Percentiles rank a stretch among this genome's conserved stretches.
phyloP scores from a whole-genome alignment of 495 filamentous ascomycete species.

The Penicillium paxilli region DNA sequence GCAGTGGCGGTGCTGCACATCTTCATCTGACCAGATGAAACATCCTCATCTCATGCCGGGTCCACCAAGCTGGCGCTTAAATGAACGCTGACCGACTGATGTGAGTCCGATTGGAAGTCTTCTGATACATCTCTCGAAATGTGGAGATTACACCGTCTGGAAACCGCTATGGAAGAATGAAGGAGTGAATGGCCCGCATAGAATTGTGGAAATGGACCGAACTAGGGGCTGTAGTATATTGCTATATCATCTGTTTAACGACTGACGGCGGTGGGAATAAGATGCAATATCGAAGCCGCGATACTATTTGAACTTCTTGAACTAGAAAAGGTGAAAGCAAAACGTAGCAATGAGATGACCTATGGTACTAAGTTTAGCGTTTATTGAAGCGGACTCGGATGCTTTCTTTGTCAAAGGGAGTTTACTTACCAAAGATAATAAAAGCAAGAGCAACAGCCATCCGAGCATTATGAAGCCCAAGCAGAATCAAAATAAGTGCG shows the following conservation, averaged over 20 bases:
- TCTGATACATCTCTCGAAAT: background rate
- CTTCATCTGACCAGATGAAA: background rate
- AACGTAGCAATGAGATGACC: background rate
- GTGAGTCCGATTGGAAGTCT: background rate
- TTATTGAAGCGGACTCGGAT: too few species aligned
- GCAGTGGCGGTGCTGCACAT: constrained; percentile 1
- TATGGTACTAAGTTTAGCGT: background rate
- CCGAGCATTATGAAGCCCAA: constrained; percentile 26
- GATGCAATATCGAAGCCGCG: background rate
- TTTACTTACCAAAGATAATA: constrained; percentile 22
- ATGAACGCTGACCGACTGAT: background rate
- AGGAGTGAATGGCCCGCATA: background rate
- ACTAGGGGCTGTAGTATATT: background rate
- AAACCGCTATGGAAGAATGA: background rate
- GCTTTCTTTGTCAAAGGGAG: background rate
- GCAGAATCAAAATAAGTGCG: constrained; percentile 21
- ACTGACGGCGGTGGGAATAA: background rate
- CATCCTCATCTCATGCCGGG: background rate
- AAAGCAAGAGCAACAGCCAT: constrained; percentile 19
- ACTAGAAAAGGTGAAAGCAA: constrained; percentile 4
- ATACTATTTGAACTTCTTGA: too few species aligned
- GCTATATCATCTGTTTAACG: background rate
- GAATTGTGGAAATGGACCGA: background rate
- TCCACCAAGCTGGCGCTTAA: background rate
- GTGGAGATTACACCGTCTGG: background rate